Evolutionary conservation across 306 rosid species (phyloP).

Genomic region (Leucaena leucocephala): DNA sequence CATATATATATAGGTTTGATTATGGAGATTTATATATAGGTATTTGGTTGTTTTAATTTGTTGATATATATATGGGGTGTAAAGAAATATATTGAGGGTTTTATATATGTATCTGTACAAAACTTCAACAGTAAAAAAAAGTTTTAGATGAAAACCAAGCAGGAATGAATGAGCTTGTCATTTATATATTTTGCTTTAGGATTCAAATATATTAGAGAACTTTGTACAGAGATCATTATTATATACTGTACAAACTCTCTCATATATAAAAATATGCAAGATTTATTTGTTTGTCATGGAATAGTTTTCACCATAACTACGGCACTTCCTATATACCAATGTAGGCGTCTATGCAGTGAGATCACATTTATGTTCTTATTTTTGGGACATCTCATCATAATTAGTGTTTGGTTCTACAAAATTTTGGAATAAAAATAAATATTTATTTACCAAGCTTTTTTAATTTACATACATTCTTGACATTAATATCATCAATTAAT

Average conservation of each 20-base stretch:
- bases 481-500: not conserved
- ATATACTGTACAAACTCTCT: not conserved
- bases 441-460: not conserved
- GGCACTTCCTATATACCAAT: not conserved
- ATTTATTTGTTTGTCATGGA: not conserved
- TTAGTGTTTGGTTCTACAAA: not conserved
- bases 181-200: conserved; percentile 30
- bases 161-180: not conserved
- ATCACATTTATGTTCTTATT: conserved; percentile 5
- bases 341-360: not conserved
- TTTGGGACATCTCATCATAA: not conserved
- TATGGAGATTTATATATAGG: conserved; percentile 19
- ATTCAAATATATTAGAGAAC: not conserved
- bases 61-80: conserved; percentile 30
- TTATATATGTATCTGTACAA: conserved; percentile 31
- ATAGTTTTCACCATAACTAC: not conserved
- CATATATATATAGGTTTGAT: not conserved
- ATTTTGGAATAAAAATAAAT: not conserved
- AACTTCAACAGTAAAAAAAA: conserved; percentile 12
- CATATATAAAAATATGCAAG: not conserved
- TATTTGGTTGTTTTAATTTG: conserved; percentile 12
- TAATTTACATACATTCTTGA: not conserved
- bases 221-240: not conserved
- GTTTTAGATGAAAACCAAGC: not conserved
- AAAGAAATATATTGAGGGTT: conserved; percentile 37